Evolutionary conservation across 1,284 basidiomycete species (phyloP).

Genomic region (Apiotrichum sp.): DNA sequence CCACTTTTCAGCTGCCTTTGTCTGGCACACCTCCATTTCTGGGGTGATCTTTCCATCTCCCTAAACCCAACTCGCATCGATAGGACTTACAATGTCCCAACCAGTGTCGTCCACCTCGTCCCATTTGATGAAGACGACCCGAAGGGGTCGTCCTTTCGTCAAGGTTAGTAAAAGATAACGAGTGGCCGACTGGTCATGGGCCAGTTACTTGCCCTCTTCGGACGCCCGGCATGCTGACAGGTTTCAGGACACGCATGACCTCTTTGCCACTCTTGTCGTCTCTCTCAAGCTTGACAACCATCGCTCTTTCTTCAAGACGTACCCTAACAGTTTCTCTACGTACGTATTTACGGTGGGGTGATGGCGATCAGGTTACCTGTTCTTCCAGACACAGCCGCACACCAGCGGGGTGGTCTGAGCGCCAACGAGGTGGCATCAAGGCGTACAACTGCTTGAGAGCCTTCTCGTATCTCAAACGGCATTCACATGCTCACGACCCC

Average conservation of each 20-base stretch:
- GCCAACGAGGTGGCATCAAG: too few species aligned
- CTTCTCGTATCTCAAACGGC: too few species aligned
- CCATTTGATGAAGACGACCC: slow-evolving; percentile 96
- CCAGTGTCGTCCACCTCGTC: slow-evolving; percentile 48
- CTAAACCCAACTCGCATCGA: too few species aligned
- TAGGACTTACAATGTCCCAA: slow-evolving; percentile 13
- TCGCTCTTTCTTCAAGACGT: slow-evolving; percentile 92
- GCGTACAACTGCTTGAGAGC: not conserved
- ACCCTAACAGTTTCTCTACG: slow-evolving; percentile 94
- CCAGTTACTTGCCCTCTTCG: too few species aligned
- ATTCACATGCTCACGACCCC: too few species aligned
- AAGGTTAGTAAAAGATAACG: slow-evolving; percentile 55
- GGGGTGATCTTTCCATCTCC: too few species aligned
- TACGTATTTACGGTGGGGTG: slow-evolving; percentile 48
- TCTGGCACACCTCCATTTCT: too few species aligned
- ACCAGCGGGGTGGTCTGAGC: too few species aligned
- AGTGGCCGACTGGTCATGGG: too few species aligned
- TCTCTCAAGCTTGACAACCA: slow-evolving; percentile 83
- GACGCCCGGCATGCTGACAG: too few species aligned
- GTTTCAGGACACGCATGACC: slow-evolving; percentile 85
- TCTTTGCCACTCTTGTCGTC: slow-evolving; percentile 94
- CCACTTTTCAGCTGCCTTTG: too few species aligned
- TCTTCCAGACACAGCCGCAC: not conserved
- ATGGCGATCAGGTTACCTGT: too few species aligned
- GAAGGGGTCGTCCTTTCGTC: slow-evolving; percentile 85